Percentiles rank a stretch among this genome's conserved stretches.
Conservation (phyloP, 2,329 filamentous ascomycete genomes). For the Ceratocystiopsis sp. region DNA sequence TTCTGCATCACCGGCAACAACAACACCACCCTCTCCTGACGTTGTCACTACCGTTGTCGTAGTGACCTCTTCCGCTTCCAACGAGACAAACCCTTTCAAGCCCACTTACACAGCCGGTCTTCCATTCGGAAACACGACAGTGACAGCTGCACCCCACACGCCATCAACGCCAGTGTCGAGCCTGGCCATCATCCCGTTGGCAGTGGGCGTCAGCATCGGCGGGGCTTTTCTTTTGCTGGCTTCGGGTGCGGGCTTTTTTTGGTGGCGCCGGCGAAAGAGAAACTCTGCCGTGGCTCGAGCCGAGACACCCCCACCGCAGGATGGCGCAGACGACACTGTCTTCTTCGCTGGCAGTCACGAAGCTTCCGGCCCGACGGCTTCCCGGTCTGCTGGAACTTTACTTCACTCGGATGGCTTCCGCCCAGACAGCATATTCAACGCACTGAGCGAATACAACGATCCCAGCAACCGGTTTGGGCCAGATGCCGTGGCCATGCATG, state of each 20-base stretch:
- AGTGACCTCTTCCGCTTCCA: too few species aligned
- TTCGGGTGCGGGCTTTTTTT: background rate
- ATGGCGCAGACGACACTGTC: slow-evolving; percentile 4
- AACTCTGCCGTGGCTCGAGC: background rate
- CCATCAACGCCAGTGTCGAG: too few species aligned
- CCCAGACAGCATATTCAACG: background rate
- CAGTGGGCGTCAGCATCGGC: slow-evolving; percentile 7
- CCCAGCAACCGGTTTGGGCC: slow-evolving; percentile 2
- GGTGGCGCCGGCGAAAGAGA: slow-evolving; percentile 4
- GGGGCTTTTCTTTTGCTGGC: slow-evolving; percentile 1
- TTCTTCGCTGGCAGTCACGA: background rate
- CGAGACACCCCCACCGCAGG: slow-evolving; percentile 8
- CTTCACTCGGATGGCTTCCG: background rate
- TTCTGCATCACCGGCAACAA: too few species aligned
- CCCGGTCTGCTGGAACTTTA: too few species aligned
- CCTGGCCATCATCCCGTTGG: slow-evolving; percentile 3
- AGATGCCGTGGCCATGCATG: slow-evolving; percentile 9
- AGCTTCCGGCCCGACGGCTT: too few species aligned
- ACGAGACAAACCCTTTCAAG: too few species aligned
- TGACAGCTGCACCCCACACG: too few species aligned
- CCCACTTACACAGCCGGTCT: too few species aligned
- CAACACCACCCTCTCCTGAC: too few species aligned
- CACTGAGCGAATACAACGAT: background rate
- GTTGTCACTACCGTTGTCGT: too few species aligned
- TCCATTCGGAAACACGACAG: too few species aligned